These are phyloP conservation scores for Colletotrichum sublineola DNA, from an alignment of 2,329 filamentous ascomycete species.

Conservation along the genomic window DNA sequence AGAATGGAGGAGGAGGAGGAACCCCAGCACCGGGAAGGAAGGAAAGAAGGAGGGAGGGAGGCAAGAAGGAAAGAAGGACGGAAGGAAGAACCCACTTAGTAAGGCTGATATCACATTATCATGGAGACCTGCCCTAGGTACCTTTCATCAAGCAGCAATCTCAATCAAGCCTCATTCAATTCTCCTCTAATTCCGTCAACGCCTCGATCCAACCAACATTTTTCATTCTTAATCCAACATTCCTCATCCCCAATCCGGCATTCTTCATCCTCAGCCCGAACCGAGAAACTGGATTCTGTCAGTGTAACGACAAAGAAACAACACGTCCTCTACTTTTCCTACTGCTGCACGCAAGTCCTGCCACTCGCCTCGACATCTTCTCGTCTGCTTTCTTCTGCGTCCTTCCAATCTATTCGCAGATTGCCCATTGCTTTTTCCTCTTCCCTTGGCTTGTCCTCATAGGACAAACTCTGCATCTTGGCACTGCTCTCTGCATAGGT, in stretches of 20 bases:
- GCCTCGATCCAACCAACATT: too few relatives aligned
- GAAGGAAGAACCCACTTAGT: neutral
- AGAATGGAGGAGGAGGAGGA: neutral
- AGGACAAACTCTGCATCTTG: neutral
- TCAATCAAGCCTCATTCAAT: too few relatives aligned
- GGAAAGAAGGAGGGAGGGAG: neutral
- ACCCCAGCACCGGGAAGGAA: neutral
- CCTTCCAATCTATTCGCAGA: conserved; percentile 11
- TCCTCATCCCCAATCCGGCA: too few relatives aligned
- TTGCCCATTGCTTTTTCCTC: conserved; percentile 30
- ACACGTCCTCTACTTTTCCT: neutral
- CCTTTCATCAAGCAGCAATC: too few relatives aligned
- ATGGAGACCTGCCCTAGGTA: too few relatives aligned
- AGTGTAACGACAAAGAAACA: neutral
- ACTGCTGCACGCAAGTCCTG: neutral
- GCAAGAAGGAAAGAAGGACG: neutral
- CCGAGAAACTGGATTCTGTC: neutral
- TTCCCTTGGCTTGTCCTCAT: conserved; percentile 3
- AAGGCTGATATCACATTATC: too few relatives aligned
- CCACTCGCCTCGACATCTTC: neutral
- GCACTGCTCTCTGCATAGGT: neutral
- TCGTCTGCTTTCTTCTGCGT: neutral
- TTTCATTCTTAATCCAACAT: too few relatives aligned
- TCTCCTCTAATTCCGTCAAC: too few relatives aligned
- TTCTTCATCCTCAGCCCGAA: neutral